Percentiles rank a stretch among this genome's conserved stretches.
Evolutionary conservation across 2,329 filamentous ascomycete genomes (phyloP).

Genomic region (Nemania abortiva): DNA sequence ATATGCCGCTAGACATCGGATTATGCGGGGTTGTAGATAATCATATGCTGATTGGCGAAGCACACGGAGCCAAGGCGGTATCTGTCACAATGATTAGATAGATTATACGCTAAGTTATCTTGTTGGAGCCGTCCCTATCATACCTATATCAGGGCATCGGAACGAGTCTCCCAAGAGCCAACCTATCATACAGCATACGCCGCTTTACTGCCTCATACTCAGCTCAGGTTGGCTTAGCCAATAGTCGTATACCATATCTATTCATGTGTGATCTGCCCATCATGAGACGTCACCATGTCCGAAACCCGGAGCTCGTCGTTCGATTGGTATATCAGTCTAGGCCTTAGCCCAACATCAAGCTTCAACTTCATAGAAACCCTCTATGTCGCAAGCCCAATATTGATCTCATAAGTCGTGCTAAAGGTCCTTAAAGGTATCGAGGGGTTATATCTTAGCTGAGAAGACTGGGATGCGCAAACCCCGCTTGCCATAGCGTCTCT

Average conservation of each 20-base stretch:
- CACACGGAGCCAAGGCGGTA: constrained; percentile 26
- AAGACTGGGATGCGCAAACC: background rate
- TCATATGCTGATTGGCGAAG: constrained; percentile 21
- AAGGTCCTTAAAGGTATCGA: background rate
- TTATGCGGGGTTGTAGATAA: constrained; percentile 21
- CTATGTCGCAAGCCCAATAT: background rate
- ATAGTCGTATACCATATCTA: constrained; percentile 38
- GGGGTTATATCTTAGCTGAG: background rate
- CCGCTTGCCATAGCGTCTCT: background rate
- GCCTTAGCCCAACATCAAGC: background rate
- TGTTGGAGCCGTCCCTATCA: constrained; percentile 46
- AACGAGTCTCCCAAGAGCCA: constrained; percentile 15
- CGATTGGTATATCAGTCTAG: constrained; percentile 18
- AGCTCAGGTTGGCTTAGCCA: constrained; percentile 22
- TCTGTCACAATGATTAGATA: constrained; percentile 21
- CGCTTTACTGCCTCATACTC: constrained; percentile 12
- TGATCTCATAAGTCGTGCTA: background rate
- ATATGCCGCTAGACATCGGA: background rate
- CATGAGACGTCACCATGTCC: constrained; percentile 31
- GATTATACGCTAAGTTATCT: constrained; percentile 40
- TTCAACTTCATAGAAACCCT: background rate
- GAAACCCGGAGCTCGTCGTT: constrained; percentile 43
- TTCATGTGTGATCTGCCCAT: constrained; percentile 36
- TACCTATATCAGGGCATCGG: constrained; percentile 26
- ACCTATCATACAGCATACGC: constrained; percentile 9